These are phyloP conservation scores for Podila clonocystis DNA, from an alignment of 192 early-diverging fungal genomes.

Conservation along the genomic window DNA sequence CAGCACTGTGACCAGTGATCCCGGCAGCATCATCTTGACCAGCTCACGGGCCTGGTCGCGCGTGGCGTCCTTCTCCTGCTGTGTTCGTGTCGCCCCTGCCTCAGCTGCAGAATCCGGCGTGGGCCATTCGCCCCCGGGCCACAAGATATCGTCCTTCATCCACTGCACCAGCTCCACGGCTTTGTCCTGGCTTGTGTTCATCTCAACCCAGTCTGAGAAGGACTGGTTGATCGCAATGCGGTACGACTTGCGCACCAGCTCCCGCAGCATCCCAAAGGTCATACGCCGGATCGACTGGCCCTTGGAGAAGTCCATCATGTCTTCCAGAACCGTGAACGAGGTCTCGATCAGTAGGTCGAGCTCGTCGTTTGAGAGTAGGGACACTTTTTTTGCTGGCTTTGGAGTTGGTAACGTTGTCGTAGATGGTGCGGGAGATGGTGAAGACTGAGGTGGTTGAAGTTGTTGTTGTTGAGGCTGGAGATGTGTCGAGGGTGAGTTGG, in stretches of 20 bases:
- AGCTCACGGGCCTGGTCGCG: conserved; percentile 39
- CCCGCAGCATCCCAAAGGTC: conserved; percentile 44
- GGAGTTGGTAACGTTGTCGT: background rate
- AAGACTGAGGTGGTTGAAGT: background rate
- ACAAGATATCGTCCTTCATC: conserved; percentile 50
- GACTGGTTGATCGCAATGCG: conserved; percentile 42
- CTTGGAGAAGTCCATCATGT: conserved; percentile 52
- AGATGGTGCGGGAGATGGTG: background rate
- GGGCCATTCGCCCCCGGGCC: conserved; percentile 48
- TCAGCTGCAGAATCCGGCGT: background rate
- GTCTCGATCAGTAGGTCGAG: conserved; percentile 46
- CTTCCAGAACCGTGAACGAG: conserved; percentile 41
- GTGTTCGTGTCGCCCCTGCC: background rate
- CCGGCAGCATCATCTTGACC: conserved; percentile 44
- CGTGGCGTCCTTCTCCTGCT: conserved; percentile 29
- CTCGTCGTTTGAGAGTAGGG: conserved; percentile 34
- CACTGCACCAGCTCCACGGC: conserved; percentile 37
- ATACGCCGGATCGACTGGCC: conserved; percentile 51
- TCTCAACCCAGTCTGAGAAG: conserved; percentile 41
- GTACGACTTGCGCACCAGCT: conserved; percentile 49
- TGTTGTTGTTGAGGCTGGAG: no score
- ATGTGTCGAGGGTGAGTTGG: background rate
- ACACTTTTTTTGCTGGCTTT: conserved; percentile 13
- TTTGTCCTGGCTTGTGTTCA: conserved; percentile 33
- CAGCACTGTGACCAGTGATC: conserved; percentile 29